Evolutionary conservation across 2,329 filamentous ascomycete species (phyloP), one percentile per base, ranked within the genome.

Genomic region (Phyllosticta citrichinensis): DNA sequence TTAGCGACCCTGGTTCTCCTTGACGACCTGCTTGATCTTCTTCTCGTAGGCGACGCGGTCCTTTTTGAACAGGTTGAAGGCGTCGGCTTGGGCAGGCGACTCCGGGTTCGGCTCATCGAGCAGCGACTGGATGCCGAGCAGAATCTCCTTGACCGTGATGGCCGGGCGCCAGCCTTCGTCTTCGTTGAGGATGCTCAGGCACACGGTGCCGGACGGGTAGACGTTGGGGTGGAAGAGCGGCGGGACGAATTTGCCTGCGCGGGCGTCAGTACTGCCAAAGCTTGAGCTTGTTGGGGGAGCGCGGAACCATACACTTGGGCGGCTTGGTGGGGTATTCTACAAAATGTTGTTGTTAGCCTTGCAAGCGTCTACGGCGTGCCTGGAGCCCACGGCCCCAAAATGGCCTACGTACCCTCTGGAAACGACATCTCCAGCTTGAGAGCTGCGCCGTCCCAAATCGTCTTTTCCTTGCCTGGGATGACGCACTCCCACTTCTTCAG

Each of bases 151-250:
- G 74, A 99, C 91, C 0, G 94, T 99, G 70, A 99, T 99, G 6
- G 94, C 93, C 0, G 94, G 95, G 75, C 96, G 95, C 94, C 95
- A 99, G 6, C 89, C 92, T 74, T 99, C 94, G 69, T 99, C 94
- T 74, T 99, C 95, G 77, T 97, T 99, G 66, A 99, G 78, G 66
- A 99, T 99, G 27, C 91, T 96, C 22, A 99, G 83, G 72, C 94
- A 99, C 64, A 99, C 94, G 55, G 94, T 99, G 66, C 94, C 95
- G 0, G 93, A 97, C 0, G 94, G 94, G 73, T 99, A 99, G 67
- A 99, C 94, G 74, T 99, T 99, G 0, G 94, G 94, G 71, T 99
- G 94, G 79, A 99, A 99, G 51, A 99, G 85, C 22, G 94, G 93
- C 12, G 94, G 94, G 0, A 87, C 84, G 71, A 99, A 99, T 83